A percentile compares a stretch with the other conserved stretches of the same genome.
These are phyloP conservation scores for Hymenochaete sp. DNA, from an alignment of 1,284 basidiomycete species.

Conservation along the genomic window DNA sequence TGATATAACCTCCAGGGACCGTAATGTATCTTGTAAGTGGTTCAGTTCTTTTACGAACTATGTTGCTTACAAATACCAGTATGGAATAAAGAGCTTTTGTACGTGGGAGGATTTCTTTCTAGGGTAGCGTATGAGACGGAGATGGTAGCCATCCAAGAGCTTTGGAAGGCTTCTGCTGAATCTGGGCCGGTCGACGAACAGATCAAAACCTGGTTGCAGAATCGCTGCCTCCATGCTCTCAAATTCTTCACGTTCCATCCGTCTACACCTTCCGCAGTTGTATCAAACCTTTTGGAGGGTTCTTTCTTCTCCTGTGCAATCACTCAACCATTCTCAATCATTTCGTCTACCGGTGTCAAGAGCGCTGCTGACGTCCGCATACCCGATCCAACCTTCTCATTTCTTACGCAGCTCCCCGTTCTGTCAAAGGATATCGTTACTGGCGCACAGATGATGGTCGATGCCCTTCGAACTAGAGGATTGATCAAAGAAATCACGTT, in stretches of 20 bases:
- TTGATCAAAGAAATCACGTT: constrained; percentile 81
- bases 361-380: constrained; percentile 67
- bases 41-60: background rate
- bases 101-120: constrained; percentile 74
- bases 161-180: constrained; percentile 46
- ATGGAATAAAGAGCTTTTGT: constrained; percentile 86
- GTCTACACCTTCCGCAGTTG: constrained; percentile 81
- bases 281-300: constrained; percentile 71
- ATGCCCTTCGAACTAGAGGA: constrained; percentile 53
- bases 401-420: constrained; percentile 76
- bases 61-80: constrained; percentile 33
- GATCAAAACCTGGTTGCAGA: constrained; percentile 43
- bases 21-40: constrained; percentile 58
- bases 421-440: constrained; percentile 61
- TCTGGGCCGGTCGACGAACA: constrained; percentile 26
- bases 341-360: constrained; percentile 75
- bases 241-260: constrained; percentile 84
- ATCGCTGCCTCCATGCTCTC: constrained; percentile 72
- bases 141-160: constrained; percentile 46
- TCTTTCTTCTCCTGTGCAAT: constrained; percentile 72
- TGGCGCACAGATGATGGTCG: constrained; percentile 59
- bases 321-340: constrained; percentile 53
- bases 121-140: constrained; percentile 87
- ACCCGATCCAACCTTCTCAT: constrained; percentile 71
- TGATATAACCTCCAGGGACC: constrained; percentile 42